Evolutionary conservation across 352 stramenopile genomes (phyloP), one percentile per base, ranked within the genome.

Genomic region (Paralagenidium karlingii): DNA sequence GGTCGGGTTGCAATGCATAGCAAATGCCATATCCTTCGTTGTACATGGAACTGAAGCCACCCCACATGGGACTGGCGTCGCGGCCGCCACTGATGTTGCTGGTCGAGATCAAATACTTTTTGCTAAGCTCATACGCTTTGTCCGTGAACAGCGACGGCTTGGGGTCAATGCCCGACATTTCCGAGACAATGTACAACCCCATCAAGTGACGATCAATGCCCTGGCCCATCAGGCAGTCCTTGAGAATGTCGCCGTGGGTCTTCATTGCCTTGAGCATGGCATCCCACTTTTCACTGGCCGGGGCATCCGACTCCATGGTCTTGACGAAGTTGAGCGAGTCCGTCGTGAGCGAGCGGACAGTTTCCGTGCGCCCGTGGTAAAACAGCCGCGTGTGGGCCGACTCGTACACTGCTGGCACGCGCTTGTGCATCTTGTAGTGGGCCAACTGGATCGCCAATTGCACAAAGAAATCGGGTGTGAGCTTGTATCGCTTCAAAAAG

Each of bases 391-490:
- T 96, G 69, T 98, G 94, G 13, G 88, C 95, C 11, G 95, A 95
- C 66, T 99, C 95, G 54, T 99, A 98, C 6, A 96, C 95, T 13
- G 89, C 93, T 22, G 85, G 90, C 33, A 96, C 69, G 48, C 78
- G 55, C 24, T 82, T 76, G 69, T 96, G 95, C 47, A 98, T 90
- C 51, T 96, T 94, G 66, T 94, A 98, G 32, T 96, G 91, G 2
- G 90, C 94, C n/a, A 98, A 64, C 59, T 99, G 95, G 43, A 98
- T 97, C 18, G 90, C 92, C 58, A 87, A 70, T 69, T 99, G 95
- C 57, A 97, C 93, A 60, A 95, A 98, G 24, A 95, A 96, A 61
- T 99, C 95, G 8, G 95, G 94, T 26, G 89, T 97, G 42, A 96
- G 75, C 45, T 96, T 96, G 63, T 91, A 95, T 18, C 68, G 78